Conservation (phyloP, 2,329 filamentous ascomycete species). For the Paraphoma chrysanthemicola region DNA sequence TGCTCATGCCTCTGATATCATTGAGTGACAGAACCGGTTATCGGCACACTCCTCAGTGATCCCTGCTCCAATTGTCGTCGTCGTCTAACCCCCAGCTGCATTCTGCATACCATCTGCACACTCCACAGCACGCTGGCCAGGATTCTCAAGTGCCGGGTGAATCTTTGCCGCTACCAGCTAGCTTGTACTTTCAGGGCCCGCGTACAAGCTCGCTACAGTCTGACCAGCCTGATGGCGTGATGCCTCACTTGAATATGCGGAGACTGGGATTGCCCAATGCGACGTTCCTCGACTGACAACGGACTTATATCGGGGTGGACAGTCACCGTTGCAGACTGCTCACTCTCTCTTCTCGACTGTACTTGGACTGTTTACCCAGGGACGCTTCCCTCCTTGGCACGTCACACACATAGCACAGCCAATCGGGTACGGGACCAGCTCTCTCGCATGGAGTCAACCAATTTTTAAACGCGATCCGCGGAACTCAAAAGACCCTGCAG, state of each 20-base stretch:
- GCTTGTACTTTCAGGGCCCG: constrained; percentile 7
- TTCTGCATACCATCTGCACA: constrained; percentile 10
- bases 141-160: constrained; percentile 1
- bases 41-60: background rate
- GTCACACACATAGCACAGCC: background rate
- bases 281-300: too few species aligned
- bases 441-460: constrained; percentile 4
- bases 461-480: constrained; percentile 9
- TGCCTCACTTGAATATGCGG: background rate
- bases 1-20: background rate
- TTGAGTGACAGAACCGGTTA: background rate
- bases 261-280: background rate
- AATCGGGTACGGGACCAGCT: background rate
- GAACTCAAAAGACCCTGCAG: constrained; percentile 4
- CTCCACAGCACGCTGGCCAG: constrained; percentile 11
- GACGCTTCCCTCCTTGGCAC: background rate
- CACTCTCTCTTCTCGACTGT: background rate
- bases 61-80: background rate
- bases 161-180: constrained; percentile 18
- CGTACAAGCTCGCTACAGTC: background rate
- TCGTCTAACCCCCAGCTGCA: background rate
- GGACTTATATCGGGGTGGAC: background rate
- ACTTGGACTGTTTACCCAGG: background rate
- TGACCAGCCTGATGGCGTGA: background rate
- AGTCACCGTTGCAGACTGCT: background rate